Conservation (phyloP, 192 early-diverging fungal species). For the Umbelopsis ramanniana region DNA sequence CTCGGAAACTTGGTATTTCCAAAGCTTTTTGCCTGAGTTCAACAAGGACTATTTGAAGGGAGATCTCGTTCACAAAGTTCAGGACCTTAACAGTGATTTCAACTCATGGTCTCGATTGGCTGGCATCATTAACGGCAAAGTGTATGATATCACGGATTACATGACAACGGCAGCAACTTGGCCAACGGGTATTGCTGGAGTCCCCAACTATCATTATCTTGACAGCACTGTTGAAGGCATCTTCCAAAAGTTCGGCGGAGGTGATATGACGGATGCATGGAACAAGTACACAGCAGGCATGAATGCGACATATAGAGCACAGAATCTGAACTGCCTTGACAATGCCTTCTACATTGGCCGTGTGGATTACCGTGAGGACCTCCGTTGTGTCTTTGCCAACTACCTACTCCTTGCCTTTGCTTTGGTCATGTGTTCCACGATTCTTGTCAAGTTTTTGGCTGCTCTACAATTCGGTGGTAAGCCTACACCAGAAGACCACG, state of each 20-base stretch:
- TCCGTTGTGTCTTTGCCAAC: slow-evolving; percentile 63
- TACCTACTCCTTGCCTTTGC: slow-evolving; percentile 69
- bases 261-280: slow-evolving; percentile 54
- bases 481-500: slow-evolving; percentile 84
- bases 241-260: slow-evolving; percentile 49
- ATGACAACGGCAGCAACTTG: slow-evolving; percentile 49
- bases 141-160: slow-evolving; percentile 74
- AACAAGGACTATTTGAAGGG: slow-evolving; percentile 55
- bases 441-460: slow-evolving; percentile 78
- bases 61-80: slow-evolving; percentile 71
- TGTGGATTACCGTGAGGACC: slow-evolving; percentile 62
- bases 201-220: slow-evolving; percentile 46
- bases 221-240: slow-evolving; percentile 39
- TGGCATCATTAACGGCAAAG: slow-evolving; percentile 60
- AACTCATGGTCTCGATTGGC: slow-evolving; percentile 51
- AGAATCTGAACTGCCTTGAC: slow-evolving; percentile 62
- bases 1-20: slow-evolving; percentile 38
- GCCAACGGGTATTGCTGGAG: slow-evolving; percentile 25
- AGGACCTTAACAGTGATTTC: slow-evolving; percentile 47
- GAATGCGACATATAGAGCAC: slow-evolving; percentile 25
- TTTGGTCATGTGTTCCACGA: slow-evolving; percentile 69
- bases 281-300: slow-evolving; percentile 31
- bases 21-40: slow-evolving; percentile 50
- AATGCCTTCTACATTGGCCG: slow-evolving; percentile 68
- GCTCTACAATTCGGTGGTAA: slow-evolving; percentile 76